Conservation (phyloP, 352 stramenopile species). For the Thalassiosira mediterranea region DNA sequence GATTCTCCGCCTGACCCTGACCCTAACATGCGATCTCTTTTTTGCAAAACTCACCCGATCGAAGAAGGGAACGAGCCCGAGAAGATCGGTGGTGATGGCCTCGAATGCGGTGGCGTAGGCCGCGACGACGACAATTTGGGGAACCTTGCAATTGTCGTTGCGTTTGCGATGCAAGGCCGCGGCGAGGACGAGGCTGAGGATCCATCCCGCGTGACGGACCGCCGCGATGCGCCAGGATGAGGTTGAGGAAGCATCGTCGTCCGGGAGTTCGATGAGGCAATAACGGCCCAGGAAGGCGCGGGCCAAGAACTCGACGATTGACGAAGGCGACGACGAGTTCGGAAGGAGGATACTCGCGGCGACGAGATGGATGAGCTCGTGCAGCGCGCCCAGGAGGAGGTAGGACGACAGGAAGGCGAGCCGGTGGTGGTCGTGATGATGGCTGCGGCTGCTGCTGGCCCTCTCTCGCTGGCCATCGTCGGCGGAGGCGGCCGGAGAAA, state of each 20-base stretch:
- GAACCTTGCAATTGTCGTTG: not conserved
- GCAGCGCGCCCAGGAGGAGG: constrained; percentile 60
- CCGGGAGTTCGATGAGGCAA: constrained; percentile 20
- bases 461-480: not conserved
- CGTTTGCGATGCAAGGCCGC: constrained; percentile 12
- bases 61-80: constrained; percentile 43
- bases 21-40: too few species aligned
- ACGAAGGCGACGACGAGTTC: not conserved
- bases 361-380: constrained; percentile 65
- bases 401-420: constrained; percentile 45
- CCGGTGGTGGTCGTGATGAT: not conserved
- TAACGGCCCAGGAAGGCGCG: constrained; percentile 42
- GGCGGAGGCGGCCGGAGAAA: not conserved
- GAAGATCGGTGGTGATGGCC: constrained; percentile 69
- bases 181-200: constrained; percentile 56
- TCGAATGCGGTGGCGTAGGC: constrained; percentile 66
- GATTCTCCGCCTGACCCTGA: not conserved
- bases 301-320: not conserved
- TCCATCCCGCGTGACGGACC: constrained; percentile 70
- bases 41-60: too few species aligned
- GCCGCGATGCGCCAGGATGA: not conserved
- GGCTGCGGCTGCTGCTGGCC: not conserved
- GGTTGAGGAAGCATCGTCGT: not conserved
- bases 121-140: constrained; percentile 24
- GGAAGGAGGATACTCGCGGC: constrained; percentile 7